Conservation (phyloP, 331 rosid species). For the Phaseolus coccineus region DNA sequence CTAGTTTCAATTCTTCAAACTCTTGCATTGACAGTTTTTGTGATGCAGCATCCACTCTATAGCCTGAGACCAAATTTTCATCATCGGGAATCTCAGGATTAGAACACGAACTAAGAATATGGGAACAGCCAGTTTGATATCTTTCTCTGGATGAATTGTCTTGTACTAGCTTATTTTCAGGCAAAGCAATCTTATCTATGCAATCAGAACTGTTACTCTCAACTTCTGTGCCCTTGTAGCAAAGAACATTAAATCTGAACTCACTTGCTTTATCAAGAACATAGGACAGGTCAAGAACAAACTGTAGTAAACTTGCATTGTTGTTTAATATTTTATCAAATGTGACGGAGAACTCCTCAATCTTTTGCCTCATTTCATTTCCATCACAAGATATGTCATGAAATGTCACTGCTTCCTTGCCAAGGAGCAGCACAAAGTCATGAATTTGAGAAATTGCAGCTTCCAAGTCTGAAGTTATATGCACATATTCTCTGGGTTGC, state of each 20-base stretch:
- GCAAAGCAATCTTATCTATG: slow-evolving; percentile 94
- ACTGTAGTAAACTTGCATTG: slow-evolving; percentile 68
- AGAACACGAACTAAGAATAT: slow-evolving; percentile 60
- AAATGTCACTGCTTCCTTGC: slow-evolving; percentile 75
- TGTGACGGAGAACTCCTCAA: slow-evolving; percentile 77
- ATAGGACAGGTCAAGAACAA: slow-evolving; percentile 79
- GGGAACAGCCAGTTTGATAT: slow-evolving; percentile 68
- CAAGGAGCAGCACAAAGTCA: slow-evolving; percentile 72
- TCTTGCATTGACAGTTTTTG: slow-evolving; percentile 64
- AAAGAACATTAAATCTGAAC: slow-evolving; percentile 77
- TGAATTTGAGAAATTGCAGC: slow-evolving; percentile 85
- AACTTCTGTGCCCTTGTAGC: slow-evolving; percentile 69
- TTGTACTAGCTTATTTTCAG: slow-evolving; percentile 74
- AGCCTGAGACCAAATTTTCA: slow-evolving; percentile 72
- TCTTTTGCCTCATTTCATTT: slow-evolving; percentile 65
- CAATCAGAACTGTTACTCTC: slow-evolving; percentile 89
- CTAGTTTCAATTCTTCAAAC: slow-evolving; percentile 72
- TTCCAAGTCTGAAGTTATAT: slow-evolving; percentile 64
- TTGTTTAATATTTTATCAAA: slow-evolving; percentile 56
- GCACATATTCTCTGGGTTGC: slow-evolving; percentile 53
- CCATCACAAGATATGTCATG: slow-evolving; percentile 64
- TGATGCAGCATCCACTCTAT: slow-evolving; percentile 49
- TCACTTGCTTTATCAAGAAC: slow-evolving; percentile 80
- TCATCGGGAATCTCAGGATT: slow-evolving; percentile 88
- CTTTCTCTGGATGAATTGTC: slow-evolving; percentile 65